Evolutionary conservation across 805 yeast genomes (phyloP).

Genomic region (Cyberlindnera sargentensis): DNA sequence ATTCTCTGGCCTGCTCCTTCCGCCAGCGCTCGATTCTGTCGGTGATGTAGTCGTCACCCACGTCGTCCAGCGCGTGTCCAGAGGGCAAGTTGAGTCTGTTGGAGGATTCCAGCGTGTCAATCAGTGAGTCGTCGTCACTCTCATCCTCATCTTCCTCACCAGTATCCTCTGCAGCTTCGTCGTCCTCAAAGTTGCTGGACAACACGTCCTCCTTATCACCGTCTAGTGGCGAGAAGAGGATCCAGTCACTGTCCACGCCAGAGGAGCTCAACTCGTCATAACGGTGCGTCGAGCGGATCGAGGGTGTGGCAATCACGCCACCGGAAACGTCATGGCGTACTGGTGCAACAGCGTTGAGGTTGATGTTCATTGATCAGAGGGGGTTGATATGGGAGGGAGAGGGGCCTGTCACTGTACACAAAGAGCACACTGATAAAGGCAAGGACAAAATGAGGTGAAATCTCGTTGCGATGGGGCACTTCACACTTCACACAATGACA

Average conservation of each 20-base stretch:
- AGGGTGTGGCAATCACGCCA: not conserved
- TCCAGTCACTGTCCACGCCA: conserved; percentile 22
- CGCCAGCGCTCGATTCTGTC: conserved; percentile 24
- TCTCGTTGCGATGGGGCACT: no score
- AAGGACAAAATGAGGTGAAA: not conserved
- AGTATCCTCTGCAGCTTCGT: not conserved
- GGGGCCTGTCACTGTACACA: not conserved
- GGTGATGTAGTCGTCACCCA: conserved; percentile 12
- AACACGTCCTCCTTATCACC: conserved; percentile 13
- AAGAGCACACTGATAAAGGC: not conserved
- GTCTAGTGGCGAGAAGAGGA: conserved; percentile 19
- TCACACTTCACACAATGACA: no score
- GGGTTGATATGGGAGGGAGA: not conserved
- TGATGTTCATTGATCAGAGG: not conserved
- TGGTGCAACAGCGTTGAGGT: not conserved
- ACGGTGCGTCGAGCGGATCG: not conserved
- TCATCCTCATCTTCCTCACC: conserved; percentile 16
- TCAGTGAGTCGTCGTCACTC: conserved; percentile 22
- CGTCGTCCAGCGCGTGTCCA: not conserved
- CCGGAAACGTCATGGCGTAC: not conserved
- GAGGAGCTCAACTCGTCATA: conserved; percentile 13
- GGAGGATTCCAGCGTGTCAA: conserved; percentile 18
- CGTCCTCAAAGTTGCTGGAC: conserved; percentile 9
- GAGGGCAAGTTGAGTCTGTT: conserved; percentile 14
- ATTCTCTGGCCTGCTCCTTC: conserved; percentile 20